Base-by-base conservation (phyloP, 768 basidiomycete species). In the Termitomyces sp. region DNA sequence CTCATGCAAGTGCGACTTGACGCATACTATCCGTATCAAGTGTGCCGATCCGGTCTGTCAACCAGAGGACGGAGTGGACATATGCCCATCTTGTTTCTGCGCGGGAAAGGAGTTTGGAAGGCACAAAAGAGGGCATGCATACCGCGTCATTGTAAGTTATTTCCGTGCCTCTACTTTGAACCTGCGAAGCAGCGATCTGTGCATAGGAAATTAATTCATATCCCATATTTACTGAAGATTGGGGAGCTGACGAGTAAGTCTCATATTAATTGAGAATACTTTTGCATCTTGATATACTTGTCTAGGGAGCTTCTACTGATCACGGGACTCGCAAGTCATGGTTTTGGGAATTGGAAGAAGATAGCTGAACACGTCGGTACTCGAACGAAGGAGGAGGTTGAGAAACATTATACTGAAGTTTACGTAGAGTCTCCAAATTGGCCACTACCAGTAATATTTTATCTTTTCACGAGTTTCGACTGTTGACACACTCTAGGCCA, bases 331-430 rank as follows among this genome's bases (percentile, higher is more conserved):
- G 83, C 91, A 7, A 81, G 84, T 31, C 91, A 93, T 69, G 96
- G 96, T 1, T 74, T 98, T 38, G 96, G 96, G 4, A 98, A 98
- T 71, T 99, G 96, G 96, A 89, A 89, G 70, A 95, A 95, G 68
- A 92, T 96, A 47, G 91, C 95, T 1, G 94, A 94, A 67, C 93
- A 97, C 72, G 84, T 99, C 43, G 97, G 97, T 9, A 95, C 94
- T 9, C 83, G 95, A 60, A 91, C 95, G 11, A 95, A 89, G 71
- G 94, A 97, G 69, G 96, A 98, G 69, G 92, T 94, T 14, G 91
- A 96, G 71, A 76, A 86, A 60, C 96, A 99, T 74, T 99, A 99
- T 72, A 83, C 84, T 48, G 69, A 82, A 52, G 83, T 91, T 42
- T 98, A 96, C 69, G 82, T 96, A 54, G 80, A 91, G 60, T 92